phyloP scores from a whole-genome alignment of 1,284 basidiomycete species.

The Golubevia pallescens region DNA sequence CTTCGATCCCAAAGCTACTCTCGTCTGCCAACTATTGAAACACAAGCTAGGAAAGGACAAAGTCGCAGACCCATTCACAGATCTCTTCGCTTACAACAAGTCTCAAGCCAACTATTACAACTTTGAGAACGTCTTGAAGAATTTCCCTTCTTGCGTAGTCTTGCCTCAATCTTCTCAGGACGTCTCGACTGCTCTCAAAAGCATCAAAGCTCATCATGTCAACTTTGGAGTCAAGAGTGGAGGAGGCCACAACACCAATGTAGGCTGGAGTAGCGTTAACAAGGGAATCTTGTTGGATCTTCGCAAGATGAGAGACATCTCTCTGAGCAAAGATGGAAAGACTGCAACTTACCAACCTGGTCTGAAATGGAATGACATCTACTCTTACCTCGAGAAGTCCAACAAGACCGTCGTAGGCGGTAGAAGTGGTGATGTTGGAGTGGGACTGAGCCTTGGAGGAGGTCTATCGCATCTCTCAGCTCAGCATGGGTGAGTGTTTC shows the following conservation, averaged over 20 bases:
- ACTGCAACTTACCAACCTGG: slow-evolving; percentile 21
- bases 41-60: too few species aligned
- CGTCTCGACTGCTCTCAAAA: too few species aligned
- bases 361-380: slow-evolving; percentile 23
- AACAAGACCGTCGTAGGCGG: slow-evolving; percentile 26
- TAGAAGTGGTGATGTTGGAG: slow-evolving; percentile 23
- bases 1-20: too few species aligned
- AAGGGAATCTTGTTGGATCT: slow-evolving; percentile 30
- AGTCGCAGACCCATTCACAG: too few species aligned
- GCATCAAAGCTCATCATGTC: not conserved
- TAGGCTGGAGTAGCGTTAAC: slow-evolving; percentile 19
- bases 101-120: too few species aligned
- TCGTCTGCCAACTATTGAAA: too few species aligned
- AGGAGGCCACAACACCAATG: slow-evolving; percentile 30
- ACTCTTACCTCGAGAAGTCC: slow-evolving; percentile 9
- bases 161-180: too few species aligned
- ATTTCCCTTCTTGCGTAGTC: too few species aligned
- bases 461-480: slow-evolving; percentile 23
- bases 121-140: too few species aligned
- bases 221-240: slow-evolving; percentile 31
- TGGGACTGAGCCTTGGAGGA: slow-evolving; percentile 30
- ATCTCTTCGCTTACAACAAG: too few species aligned
- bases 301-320: slow-evolving; percentile 14
- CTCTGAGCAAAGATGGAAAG: slow-evolving; percentile 1
- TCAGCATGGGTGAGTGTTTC: slow-evolving; percentile 19